Base-by-base conservation (phyloP, 1,284 basidiomycete genomes). In the Coniferiporia weirii region DNA sequence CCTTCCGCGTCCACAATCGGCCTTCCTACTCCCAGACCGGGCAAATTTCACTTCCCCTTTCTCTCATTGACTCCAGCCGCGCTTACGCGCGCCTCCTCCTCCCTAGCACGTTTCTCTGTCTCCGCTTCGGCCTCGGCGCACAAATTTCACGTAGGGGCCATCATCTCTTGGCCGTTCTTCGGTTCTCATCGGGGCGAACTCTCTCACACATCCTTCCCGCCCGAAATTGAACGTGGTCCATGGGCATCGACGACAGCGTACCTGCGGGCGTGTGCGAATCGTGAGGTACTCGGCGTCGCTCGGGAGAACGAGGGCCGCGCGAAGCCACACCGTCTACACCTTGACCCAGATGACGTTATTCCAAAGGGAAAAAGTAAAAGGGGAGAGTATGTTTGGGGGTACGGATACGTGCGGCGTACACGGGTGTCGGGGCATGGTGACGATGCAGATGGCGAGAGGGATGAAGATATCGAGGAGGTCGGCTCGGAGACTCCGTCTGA, bases 81-180 rank as follows among this genome's bases (percentile, higher is more conserved):
- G 4, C 27, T 47, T 0, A 34, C 49, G 12, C 51, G 56, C 27
- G 10, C 43, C 22, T 32, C 36, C 22, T 32, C 36, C 12, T 38
- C 40, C 9, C n/a, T 34, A 7, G 53, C 34, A 46, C 54, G 34
- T 17, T 20, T 17, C 17, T 47, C 45, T 19, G 8, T 32, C 34
- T n/a, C 45, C 34, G 40, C 56, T 46, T 19, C 17, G 8, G 44
- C 17, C 15, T n/a, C 44, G 17, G 44, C 44, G 44, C 56, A 35
- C 17, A 45, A 27, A 32, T 83, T 80, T 68, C 81, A 85, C 57
- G 76, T 91, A 44, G 89, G 89, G 1, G 85, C 86, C 6, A 91
- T 92, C 66, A 81, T 92, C 57, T 90, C 89, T 2, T 92, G 90
- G 89, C 86, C 89, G 1, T 92, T 92, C 76, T 92, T 92, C 69